Conservation (phyloP, 2,329 filamentous ascomycete species). For the Pseudogymnoascus sp. region DNA sequence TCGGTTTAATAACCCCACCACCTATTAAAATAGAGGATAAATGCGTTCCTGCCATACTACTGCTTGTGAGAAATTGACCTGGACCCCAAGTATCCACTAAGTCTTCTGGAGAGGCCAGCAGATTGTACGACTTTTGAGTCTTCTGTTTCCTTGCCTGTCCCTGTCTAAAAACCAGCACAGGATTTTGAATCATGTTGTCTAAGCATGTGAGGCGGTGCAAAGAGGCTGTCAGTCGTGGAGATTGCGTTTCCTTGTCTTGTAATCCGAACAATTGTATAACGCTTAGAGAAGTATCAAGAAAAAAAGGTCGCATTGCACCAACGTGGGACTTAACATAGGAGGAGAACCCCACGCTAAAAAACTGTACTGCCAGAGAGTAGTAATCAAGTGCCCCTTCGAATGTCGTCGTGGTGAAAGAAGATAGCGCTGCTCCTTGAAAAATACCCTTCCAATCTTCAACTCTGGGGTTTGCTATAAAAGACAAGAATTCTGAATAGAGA, state of each 20-base stretch:
- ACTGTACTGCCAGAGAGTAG: slow-evolving; percentile 14
- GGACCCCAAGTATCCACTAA: slow-evolving; percentile 21
- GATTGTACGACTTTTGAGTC: slow-evolving; percentile 9
- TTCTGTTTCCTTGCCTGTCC: background rate
- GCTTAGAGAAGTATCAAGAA: slow-evolving; percentile 13
- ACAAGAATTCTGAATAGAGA: no score
- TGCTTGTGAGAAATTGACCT: slow-evolving; percentile 12
- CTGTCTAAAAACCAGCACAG: slow-evolving; percentile 14
- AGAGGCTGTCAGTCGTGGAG: background rate
- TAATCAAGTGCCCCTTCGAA: slow-evolving; percentile 1
- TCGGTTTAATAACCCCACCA: background rate
- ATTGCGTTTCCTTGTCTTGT: background rate
- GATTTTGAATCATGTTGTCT: slow-evolving; percentile 13
- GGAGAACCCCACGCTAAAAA: slow-evolving; percentile 11
- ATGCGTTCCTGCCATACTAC: background rate
- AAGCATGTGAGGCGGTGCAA: slow-evolving; percentile 16
- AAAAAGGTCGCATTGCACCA: slow-evolving; percentile 15
- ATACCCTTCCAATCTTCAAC: no score
- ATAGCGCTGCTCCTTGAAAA: no score
- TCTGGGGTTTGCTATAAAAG: no score
- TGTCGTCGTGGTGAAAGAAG: no score
- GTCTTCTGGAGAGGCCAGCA: slow-evolving; percentile 16
- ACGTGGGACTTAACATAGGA: slow-evolving; percentile 16
- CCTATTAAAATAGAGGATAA: background rate
- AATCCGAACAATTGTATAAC: slow-evolving; percentile 8